Base-by-base conservation (phyloP, 805 yeast genomes). In the Spencermartinsiella europaea region DNA sequence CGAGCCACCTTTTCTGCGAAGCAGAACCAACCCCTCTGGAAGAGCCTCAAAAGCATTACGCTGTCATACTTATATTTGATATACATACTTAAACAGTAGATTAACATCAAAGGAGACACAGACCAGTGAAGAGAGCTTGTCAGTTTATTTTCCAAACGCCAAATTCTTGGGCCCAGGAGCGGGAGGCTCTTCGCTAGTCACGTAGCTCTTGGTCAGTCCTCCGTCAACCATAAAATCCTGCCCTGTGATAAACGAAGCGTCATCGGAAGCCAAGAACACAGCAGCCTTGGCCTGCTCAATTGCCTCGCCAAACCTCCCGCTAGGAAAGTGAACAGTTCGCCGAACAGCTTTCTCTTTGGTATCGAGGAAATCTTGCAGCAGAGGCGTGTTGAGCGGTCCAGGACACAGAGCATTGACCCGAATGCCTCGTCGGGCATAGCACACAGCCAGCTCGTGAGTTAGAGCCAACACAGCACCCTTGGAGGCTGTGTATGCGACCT, bases 221-320 rank as follows among this genome's bases (percentile, higher is more conserved):
- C 83, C 83, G 55, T 77, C 83, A 42, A 77, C 83, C 37, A 78
- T 71, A 63, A 78, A 73, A 58, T 78, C 79, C 66, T 76, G 81
- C 44, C 81, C 83, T 16, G 80, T 78, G 47, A 81, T 70, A 62
- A 76, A 78, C 36, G 75, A 68, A 20, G 78, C 67, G 40, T 66
- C 68, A 44, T 64, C 68, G 15, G 76, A 71, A 7, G 82, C 82
- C 67, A 78, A 67, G 69, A 76, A 78, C 49, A 78, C 73, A 25
- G 75, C 72, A 22, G 81, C 75, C 50, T 81, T 80, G 46, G 80
- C 80, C 59, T 77, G 79, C 59, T 78, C 83, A 61, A 77, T 77
- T 46, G 82, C 82, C 58, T 77, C 81, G 39, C 83, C 82, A 74
- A 78, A 76, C 60, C 82, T 70, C 57, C 78, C 76, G 72, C 73